Evolutionary conservation across 257 asterid genomes (phyloP).

Genomic region (Echium plantagineum): DNA sequence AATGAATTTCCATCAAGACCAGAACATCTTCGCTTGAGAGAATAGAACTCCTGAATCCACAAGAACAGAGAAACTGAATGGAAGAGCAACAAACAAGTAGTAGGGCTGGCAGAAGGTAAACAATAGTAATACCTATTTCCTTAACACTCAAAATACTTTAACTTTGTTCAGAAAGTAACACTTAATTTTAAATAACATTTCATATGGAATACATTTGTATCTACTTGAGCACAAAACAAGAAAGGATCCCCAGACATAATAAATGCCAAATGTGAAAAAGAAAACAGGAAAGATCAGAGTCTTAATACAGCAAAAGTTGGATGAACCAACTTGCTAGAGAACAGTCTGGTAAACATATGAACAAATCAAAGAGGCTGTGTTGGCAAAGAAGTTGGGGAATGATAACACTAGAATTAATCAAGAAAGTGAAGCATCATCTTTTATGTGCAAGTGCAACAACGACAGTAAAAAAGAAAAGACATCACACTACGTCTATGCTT

Average conservation of each 20-base stretch:
- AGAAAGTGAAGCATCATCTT: too few species aligned
- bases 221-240: background rate
- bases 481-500: too few species aligned
- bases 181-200: too few species aligned
- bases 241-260: background rate
- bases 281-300: background rate
- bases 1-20: constrained; percentile 69
- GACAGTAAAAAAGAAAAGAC: too few species aligned
- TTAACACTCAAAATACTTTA: background rate
- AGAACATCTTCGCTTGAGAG: constrained; percentile 71
- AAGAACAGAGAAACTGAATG: constrained; percentile 13
- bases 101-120: background rate
- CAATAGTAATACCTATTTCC: background rate
- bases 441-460: too few species aligned
- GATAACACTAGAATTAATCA: too few species aligned
- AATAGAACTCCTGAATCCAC: constrained; percentile 68
- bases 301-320: background rate
- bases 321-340: background rate
- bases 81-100: background rate
- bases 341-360: too few species aligned
- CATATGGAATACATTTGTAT: background rate
- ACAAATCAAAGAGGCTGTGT: too few species aligned
- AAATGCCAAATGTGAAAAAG: background rate
- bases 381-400: too few species aligned
- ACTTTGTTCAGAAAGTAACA: background rate